Base-by-base conservation (phyloP, 768 basidiomycete species). In the Psilocybe cyanescens region DNA sequence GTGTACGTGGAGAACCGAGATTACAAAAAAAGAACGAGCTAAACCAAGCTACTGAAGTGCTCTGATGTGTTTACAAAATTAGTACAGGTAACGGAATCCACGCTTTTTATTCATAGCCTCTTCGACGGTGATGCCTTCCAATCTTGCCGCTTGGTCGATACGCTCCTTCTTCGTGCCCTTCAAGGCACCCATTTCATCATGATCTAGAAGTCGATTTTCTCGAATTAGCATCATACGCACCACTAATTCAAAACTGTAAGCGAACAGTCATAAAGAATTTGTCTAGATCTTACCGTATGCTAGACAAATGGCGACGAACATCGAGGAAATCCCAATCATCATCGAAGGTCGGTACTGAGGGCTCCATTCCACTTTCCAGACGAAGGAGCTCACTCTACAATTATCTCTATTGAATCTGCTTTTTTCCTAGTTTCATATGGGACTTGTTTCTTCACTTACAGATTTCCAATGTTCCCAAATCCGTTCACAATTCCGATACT, bases 91-190 rank as follows among this genome's bases (percentile, higher is more conserved):
- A 30, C 59, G 44, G 54, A 60, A 60, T 45, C 53, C 59, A 28
- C 59, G 59, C 44, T 60, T 60, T 31, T 55, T 60, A 24, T 60
- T 30, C 51, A 59, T 59, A 8, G 53, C 59, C 33, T 55, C 59
- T 44, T 60, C 59, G n/a, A 60, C 19, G 5, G 31, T 60, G 3
- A 60, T 60, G 11, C 59, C 52, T 35, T 60, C 59, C 35, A 60
- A 33, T 28, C 49, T 55, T 11, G 59, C 59, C 1, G 59, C 59
- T 48, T 60, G 52, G 33, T 60, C 52, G 31, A 60, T 50, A 19
- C 59, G 52, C 53, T 60, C 59, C 54, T 60, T 29, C 33, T 49
- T 55, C 24, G 59, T 52, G 12, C 24, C 41, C 41, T 59, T 59
- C n/a, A 59, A 53, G 12, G 50, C 58, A 41, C 50, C 58, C 50